Evolutionary conservation across 2,329 filamentous ascomycete genomes (phyloP), one percentile per base, ranked within the genome.

Genomic region (Mycosphaerella sp.): DNA sequence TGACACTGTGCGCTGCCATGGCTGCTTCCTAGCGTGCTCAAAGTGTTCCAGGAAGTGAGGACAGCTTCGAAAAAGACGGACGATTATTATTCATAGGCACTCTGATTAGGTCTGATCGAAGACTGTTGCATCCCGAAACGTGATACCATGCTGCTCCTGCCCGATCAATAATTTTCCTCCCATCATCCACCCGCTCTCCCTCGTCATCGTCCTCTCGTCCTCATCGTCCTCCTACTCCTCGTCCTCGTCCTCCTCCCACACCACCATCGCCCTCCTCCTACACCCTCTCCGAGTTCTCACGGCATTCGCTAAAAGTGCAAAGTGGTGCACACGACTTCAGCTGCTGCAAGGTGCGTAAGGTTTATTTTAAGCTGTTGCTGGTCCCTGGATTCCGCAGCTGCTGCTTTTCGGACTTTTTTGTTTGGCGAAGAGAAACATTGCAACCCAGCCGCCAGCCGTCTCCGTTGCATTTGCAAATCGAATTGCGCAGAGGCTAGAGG

Each of bases 11-110:
- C 14, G 14, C 14, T 17, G 14, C 14, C 14, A 17, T 17, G 14
- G 14, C 42, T 21, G 50, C 47, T n/a, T 17, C 29, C 48, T 36
- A 36, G 39, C 39, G 32, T 43, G 31, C 31, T 41, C 17, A 52
- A 34, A 17, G 14, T 34, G 32, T 34, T 34, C 32, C 6, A 34
- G 32, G 32, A 34, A 7, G 11, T 17, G 14, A 17, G 14, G 50
- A 47, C 48, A 48, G 44, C 54, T 56, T 53, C 54, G 50, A 45
- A 17, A 17, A 17, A 17, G 14, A 17, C 14, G 14, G 14, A 17
- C 52, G 47, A 45, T 46, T 46, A 45, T 49, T 44, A 42, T 41
- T 29, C 29, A 53, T 47, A 26, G 14, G 31, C 14, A 17, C 14
- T 17, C 14, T 17, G 14, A 17, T 17, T 17, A 17, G 14, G 14